These are phyloP conservation scores for maize (Zea mays) DNA, from an alignment of 176 grass and related monocot species.

Conservation along the genomic window Zm-B73-REFERENCE-NAM-5.0 NC_050096.1:89610501-89611000, in stretches of 20 bases:
- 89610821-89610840: too few species aligned
- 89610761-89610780: constrained; percentile 53
- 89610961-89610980: constrained; percentile 80
- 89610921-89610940: constrained; percentile 77
- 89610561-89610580: constrained; percentile 24
- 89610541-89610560: constrained; percentile 27
- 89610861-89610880: constrained; percentile 83
- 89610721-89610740: constrained; percentile 22
- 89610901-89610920: constrained; percentile 71
- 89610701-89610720: constrained; percentile 3
- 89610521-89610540: constrained; percentile 43
- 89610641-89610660: constrained; percentile 33
- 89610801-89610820: neutral
- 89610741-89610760: constrained; percentile 13
- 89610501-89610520: constrained; percentile 17
- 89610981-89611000: constrained; percentile 78
- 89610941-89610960: constrained; percentile 66
- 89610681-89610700: constrained; percentile 9
- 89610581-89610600: constrained; percentile 31
- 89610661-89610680: constrained; percentile 27
- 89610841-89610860: constrained; percentile 42
- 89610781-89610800: constrained; percentile 47
- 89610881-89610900: constrained; percentile 79
- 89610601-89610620: constrained; percentile 36
- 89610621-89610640: constrained; percentile 41